Base-by-base conservation (phyloP, 1,284 basidiomycete species). In the Trichosporon asahii region DNA sequence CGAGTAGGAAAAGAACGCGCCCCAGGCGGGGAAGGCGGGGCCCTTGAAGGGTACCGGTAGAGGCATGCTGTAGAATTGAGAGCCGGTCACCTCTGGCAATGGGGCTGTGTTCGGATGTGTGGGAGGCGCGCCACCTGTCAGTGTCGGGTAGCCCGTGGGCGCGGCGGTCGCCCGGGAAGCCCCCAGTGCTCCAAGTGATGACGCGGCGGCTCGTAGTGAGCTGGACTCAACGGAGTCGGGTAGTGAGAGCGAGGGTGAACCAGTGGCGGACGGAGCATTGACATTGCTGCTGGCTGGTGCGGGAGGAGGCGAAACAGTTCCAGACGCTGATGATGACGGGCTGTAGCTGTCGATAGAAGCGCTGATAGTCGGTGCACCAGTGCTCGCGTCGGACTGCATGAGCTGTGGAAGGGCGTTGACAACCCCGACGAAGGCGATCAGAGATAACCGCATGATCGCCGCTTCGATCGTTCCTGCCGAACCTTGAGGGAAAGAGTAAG, bases 1-100 rank as follows among this genome's bases (percentile, higher is more conserved):
- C 25, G 40, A 46, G 64, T 65, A 65, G 15, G 49, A 55, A 21
- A 55, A 66, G 31, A 53, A 66, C 21, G 65, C 65, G 2, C 65
- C 65, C 46, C 46, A 33, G 2, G 46, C 65, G 9, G 65, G 65
- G 11, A 55, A 14, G 11, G 49, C 44, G 3, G 49, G 49, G 9
- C 33, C 18, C 14, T 21, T 23, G 46, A 23, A 55, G 3, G 57
- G 27, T 31, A 31, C 15, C 9, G 46, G 44, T 6, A 55, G 21
- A 4, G 65, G 65, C 46, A 33, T 49, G 25, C 44, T 53, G 65
- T 55, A 66, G 49, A 55, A 66, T 21, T 31, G 11, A 1, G 29
- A 11, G 12, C 46, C 65, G 11, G 65, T 66, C 31, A 55, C 31
- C 14, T 11, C 3, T 2, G 65, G 65, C 21, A 57, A n/a, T 1